Evolutionary conservation across 2,329 filamentous ascomycete species (phyloP).

Genomic region (Colletotrichum orchidophilum): DNA sequence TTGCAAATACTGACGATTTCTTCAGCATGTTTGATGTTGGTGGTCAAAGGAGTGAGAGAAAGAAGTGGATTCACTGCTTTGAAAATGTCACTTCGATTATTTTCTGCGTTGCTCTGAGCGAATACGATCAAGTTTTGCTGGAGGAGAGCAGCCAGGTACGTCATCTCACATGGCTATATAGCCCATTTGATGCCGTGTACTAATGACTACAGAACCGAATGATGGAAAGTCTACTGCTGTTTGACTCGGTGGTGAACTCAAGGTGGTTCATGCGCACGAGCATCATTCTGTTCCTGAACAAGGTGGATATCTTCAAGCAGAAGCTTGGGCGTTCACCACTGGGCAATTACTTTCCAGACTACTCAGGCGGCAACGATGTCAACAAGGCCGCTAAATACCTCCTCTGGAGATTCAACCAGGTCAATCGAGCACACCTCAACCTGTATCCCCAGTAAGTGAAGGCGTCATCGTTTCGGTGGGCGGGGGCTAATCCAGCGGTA

Average conservation of each 20-base stretch:
- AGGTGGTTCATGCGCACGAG: conserved; percentile 99
- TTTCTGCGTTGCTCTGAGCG: conserved; percentile 96
- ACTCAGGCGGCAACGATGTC: conserved; percentile 96
- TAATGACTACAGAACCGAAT: conserved; percentile 82
- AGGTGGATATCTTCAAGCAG: conserved; percentile 97
- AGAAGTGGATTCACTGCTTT: conserved; percentile 99
- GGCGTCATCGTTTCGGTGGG: conserved; percentile 2
- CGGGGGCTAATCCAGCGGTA: conserved; percentile 48
- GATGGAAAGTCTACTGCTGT: conserved; percentile 97
- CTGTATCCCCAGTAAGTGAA: conserved; percentile 92
- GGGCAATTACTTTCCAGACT: conserved; percentile 96
- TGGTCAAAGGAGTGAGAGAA: conserved; percentile 94
- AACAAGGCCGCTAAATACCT: conserved; percentile 98
- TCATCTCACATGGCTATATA: background rate
- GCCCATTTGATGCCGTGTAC: background rate
- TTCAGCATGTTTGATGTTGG: conserved; percentile 98
- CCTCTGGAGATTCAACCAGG: conserved; percentile 98
- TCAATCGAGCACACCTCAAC: conserved; percentile 95
- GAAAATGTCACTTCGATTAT: conserved; percentile 99
- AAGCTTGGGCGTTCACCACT: conserved; percentile 91
- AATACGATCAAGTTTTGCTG: conserved; percentile 96
- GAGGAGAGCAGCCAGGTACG: conserved; percentile 96
- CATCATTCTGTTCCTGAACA: conserved; percentile 98
- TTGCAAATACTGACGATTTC: background rate
- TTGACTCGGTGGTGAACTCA: conserved; percentile 98